Conservation (phyloP, 2,329 filamentous ascomycete genomes). For the Didymella segeticola region DNA sequence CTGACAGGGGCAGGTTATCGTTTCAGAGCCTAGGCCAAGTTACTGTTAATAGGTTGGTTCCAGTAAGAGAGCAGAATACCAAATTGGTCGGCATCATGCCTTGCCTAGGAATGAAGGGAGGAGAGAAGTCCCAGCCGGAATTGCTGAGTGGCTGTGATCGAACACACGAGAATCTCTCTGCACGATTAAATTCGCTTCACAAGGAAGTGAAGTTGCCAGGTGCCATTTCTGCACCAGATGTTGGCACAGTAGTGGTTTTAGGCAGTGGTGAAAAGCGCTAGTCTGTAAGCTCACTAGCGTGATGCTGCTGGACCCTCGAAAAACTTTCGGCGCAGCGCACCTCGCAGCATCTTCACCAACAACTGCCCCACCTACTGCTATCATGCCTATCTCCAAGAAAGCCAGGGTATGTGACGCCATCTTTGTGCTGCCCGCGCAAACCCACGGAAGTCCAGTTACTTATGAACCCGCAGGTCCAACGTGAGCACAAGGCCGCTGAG, state of each 20-base stretch:
- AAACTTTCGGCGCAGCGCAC: background rate
- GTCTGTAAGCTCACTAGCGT: background rate
- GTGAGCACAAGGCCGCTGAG: constrained; percentile 63
- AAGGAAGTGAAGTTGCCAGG: too few relatives aligned
- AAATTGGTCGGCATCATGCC: too few relatives aligned
- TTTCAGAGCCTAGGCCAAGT: too few relatives aligned
- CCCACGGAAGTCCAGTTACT: background rate
- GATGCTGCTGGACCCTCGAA: background rate
- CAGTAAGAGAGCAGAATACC: too few relatives aligned
- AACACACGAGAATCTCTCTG: too few relatives aligned
- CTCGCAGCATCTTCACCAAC: background rate
- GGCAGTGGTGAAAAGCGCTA: background rate
- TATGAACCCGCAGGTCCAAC: constrained; percentile 51
- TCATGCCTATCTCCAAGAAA: constrained; percentile 60
- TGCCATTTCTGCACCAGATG: too few relatives aligned
- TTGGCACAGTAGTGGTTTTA: background rate
- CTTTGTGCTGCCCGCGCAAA: background rate
- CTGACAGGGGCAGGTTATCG: too few relatives aligned
- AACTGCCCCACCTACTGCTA: constrained; percentile 13
- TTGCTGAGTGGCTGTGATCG: too few relatives aligned
- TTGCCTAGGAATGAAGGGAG: too few relatives aligned
- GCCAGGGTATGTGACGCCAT: constrained; percentile 44
- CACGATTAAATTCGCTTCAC: too few relatives aligned
- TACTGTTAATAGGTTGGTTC: too few relatives aligned
- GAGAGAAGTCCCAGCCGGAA: too few relatives aligned